Percentiles rank a stretch among this genome's conserved stretches.
phyloP scores from a whole-genome alignment of 306 rosid genomes.

The Acacia melanoxylon region DNA sequence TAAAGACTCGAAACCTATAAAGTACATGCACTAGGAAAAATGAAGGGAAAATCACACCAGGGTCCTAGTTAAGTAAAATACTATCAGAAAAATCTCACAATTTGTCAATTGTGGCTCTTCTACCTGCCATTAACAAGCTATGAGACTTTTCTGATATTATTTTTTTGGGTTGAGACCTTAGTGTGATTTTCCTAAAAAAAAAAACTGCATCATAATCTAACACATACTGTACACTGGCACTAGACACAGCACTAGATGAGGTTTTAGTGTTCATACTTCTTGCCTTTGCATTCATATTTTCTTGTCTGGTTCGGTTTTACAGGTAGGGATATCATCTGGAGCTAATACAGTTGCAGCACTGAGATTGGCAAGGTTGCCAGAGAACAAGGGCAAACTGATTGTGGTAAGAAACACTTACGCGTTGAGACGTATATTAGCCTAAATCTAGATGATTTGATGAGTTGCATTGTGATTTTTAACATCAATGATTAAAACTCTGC shows the following conservation, averaged over 20 bases:
- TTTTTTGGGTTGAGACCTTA: no score
- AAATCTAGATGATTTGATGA: not conserved
- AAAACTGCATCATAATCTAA: not conserved
- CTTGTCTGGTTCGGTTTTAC: slow-evolving; percentile 22
- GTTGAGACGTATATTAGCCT: not conserved
- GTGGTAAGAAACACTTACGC: slow-evolving; percentile 55
- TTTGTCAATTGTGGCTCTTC: no score
- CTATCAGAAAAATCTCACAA: no score
- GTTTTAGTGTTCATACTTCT: not conserved
- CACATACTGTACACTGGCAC: not conserved
- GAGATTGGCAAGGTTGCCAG: slow-evolving; percentile 75
- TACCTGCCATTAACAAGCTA: no score
- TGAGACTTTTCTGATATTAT: no score
- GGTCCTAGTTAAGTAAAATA: no score
- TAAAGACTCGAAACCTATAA: not conserved
- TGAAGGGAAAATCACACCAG: not conserved
- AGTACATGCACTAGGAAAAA: not conserved
- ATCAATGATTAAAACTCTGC: not conserved
- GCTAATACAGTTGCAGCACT: slow-evolving; percentile 94
- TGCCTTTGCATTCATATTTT: not conserved
- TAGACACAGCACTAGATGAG: not conserved
- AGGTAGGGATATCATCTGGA: slow-evolving; percentile 97
- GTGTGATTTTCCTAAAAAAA: no score
- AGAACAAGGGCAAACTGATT: slow-evolving; percentile 93
- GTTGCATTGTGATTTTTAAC: not conserved